These are phyloP conservation scores for Aspergillus sp. DNA, from an alignment of 2,329 filamentous ascomycete species.

Conservation along the genomic window DNA sequence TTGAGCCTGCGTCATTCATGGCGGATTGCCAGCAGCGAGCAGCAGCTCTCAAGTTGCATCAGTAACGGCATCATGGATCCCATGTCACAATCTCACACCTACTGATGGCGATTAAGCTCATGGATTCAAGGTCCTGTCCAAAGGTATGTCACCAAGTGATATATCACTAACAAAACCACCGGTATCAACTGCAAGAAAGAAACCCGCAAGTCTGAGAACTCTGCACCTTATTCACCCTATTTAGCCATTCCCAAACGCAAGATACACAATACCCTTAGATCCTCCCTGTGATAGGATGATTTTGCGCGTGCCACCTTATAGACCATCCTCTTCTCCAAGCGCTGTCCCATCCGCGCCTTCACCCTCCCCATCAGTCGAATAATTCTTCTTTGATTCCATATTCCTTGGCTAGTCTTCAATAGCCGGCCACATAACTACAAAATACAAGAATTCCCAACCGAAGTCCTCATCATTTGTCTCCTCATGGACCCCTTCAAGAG, in stretches of 20 bases:
- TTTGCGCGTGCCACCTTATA: not conserved
- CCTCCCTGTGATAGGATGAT: not conserved
- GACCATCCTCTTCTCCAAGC: too few relatives aligned
- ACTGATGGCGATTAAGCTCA: conserved; percentile 39
- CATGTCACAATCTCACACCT: conserved; percentile 46
- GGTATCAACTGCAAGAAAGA: not conserved
- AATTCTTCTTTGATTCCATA: too few relatives aligned
- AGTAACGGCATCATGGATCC: conserved; percentile 49
- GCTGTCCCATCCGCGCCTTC: too few relatives aligned
- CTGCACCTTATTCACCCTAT: not conserved
- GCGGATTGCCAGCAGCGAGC: conserved; percentile 47
- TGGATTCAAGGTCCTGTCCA: not conserved
- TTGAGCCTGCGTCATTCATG: conserved; percentile 48
- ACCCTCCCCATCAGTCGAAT: too few relatives aligned
- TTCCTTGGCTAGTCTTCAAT: too few relatives aligned
- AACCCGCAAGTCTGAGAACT: not conserved
- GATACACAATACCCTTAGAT: not conserved
- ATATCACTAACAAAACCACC: too few relatives aligned
- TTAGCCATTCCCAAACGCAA: not conserved
- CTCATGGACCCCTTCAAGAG: too few relatives aligned
- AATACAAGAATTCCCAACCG: too few relatives aligned
- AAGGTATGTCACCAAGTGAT: not conserved
- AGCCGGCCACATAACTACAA: too few relatives aligned
- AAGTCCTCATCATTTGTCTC: too few relatives aligned
- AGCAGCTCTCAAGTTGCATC: conserved; percentile 46